These are phyloP conservation scores for Ceratobasidium theobromae DNA, from an alignment of 1,284 basidiomycete genomes.

Conservation along the genomic window DNA sequence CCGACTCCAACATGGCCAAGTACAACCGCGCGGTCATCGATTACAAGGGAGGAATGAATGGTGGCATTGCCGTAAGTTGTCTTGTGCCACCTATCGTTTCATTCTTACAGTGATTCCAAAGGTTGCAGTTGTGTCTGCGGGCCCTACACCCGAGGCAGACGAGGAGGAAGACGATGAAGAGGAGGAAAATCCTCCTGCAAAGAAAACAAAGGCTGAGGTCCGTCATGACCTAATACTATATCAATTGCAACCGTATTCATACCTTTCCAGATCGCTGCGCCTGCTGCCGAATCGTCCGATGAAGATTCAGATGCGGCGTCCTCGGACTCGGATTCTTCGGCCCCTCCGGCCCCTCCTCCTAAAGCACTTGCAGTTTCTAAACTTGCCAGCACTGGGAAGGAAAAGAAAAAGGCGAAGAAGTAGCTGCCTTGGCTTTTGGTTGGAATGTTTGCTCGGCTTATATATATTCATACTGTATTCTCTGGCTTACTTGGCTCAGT, in stretches of 20 bases:
- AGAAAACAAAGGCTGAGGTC: constrained; percentile 12
- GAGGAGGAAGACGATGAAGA: constrained; percentile 30
- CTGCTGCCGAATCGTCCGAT: background rate
- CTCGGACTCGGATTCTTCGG: background rate
- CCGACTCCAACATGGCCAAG: constrained; percentile 15
- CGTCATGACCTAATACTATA: background rate
- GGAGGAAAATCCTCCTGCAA: constrained; percentile 8
- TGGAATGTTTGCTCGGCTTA: background rate
- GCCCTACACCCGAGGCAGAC: constrained; percentile 6
- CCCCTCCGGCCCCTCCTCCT: background rate
- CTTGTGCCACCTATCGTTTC: too few relatives aligned
- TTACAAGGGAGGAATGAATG: constrained; percentile 16
- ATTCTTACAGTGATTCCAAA: background rate
- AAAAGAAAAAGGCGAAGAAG: constrained; percentile 26
- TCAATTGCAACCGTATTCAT: background rate
- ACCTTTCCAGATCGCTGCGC: background rate
- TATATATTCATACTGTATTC: constrained; percentile 32
- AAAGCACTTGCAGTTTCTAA: background rate
- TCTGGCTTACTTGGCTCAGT: background rate
- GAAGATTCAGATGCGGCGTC: constrained; percentile 17
- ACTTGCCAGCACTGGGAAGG: background rate
- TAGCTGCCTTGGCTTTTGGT: background rate
- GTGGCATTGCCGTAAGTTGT: constrained; percentile 1
- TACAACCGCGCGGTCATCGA: constrained; percentile 15
- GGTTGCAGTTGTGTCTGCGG: background rate